Evolutionary conservation across 2,329 filamentous ascomycete genomes (phyloP), one percentile per base, ranked within the genome.

Genomic region (Cordyceps tenuipes): DNA sequence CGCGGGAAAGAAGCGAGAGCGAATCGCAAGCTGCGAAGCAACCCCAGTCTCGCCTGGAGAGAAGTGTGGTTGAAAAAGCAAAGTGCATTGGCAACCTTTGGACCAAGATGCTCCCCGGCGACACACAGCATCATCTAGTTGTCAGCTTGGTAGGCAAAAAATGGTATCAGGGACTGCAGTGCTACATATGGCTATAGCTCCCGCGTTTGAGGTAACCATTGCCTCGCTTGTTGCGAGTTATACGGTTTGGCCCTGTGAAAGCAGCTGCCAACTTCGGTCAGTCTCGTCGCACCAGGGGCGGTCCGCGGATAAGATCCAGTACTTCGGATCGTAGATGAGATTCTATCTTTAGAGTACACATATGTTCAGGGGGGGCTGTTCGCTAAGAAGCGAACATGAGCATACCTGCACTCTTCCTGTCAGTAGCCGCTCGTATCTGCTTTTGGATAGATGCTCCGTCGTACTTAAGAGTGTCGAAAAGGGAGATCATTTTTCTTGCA

Each of bases 311-410:
- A 6, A 59, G 57, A 36, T 2, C 34, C 57, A 31, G 36, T 7
- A 8, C 21, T 3, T 48, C n/a, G 50, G 41, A 21, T 19, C 19
- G 31, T 31, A 23, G 21, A 34, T 34, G 12, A 5, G 34, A 5
- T 48, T 47, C 57, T 49, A 54, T 54, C 44, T 54, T 54, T 48
- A 43, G 39, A 58, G 44, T 9, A 9, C 34, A 10, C 3, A 41
- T 43, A 2, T 8, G 5, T 31, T 9, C 12, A n/a, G 17, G 15
- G 13, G 13, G n/a, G 17, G 3, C 15, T 44, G 19, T 34, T 60
- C 57, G 57, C 57, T 60, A 54, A 54, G 41, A 54, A 60, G 57
- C 57, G 57, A 60, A 23, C 2, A 13, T 21, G 5, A 6, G 31
- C n/a, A 51, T 7, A 17, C 4, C 44, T 43, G n/a, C 15, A 23